Conservation (phyloP, 257 asterid genomes). For the Ehretia macrophylla region DNA sequence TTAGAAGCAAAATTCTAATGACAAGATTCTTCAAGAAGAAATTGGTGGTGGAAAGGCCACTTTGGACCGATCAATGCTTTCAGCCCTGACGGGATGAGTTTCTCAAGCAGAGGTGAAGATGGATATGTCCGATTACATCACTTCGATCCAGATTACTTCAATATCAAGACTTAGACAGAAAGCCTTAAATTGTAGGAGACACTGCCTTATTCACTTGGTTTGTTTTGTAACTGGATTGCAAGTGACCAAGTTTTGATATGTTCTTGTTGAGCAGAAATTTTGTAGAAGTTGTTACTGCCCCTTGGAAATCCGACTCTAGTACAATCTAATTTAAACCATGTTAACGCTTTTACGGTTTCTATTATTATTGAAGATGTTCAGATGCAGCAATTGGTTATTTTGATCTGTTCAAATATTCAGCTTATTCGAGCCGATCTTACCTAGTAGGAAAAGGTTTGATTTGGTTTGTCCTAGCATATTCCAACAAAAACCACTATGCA, state of each 20-base stretch:
- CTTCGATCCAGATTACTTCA: slow-evolving; percentile 76
- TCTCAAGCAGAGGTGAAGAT: slow-evolving; percentile 94
- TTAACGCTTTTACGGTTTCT: background rate
- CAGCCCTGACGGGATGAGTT: slow-evolving; percentile 90
- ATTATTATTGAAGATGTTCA: background rate
- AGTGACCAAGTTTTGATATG: background rate
- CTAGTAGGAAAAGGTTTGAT: no score
- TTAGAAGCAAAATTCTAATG: slow-evolving; percentile 77
- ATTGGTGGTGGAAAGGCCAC: slow-evolving; percentile 91
- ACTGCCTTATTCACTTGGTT: background rate
- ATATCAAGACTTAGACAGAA: slow-evolving; percentile 51
- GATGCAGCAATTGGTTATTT: background rate
- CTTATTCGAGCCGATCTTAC: no score
- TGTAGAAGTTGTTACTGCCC: background rate
- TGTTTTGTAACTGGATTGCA: background rate
- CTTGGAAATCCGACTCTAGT: background rate
- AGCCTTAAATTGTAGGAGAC: background rate
- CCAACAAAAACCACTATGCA: no score
- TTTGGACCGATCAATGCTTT: slow-evolving; percentile 96
- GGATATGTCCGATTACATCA: slow-evolving; percentile 91
- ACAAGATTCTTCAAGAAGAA: slow-evolving; percentile 75
- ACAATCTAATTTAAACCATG: background rate
- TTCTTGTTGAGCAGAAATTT: background rate
- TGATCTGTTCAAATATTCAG: no score
- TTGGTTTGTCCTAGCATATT: no score